Base-by-base conservation (phyloP, 192 early-diverging fungal genomes). In the Podila epigama region DNA sequence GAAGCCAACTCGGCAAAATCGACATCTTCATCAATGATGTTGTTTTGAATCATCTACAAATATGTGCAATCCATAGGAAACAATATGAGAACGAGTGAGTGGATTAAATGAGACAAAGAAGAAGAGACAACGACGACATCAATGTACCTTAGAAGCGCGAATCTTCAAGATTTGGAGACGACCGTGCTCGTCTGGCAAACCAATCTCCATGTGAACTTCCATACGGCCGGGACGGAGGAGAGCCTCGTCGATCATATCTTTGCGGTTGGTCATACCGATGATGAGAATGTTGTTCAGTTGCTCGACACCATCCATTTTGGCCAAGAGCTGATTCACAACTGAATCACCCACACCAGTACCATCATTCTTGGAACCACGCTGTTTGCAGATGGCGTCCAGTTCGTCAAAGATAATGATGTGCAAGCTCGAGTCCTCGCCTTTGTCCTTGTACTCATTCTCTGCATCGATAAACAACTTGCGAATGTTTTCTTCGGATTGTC, bases 401-500 rank as follows among this genome's bases (percentile, higher is more conserved):
- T 99, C 97, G 79, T 99, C 97, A 80, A 98, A 97, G 60, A 99
- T 99, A 68, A 99, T 97, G 70, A 99, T 98, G 64, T 99, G 97
- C 51, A 98, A 83, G 41, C 86, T 85, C 52, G 92, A 94, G 51
- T 96, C 93, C 51, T 98, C 95, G 36, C 94, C 96, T 60, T 92
- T 89, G 51, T 88, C 89, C 73, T 95, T 94, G 85, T 97, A 99
- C 84, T 99, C 97, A 63, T 87, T 86, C 75, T 99, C 97, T 8
- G 96, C 97, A 40, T 92, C 91, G 6, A 89, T 92, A 87, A 99
- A 99, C 51, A 99, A 84, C 81, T 99, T 98, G 36, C 96, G 91
- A 48, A 99, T 89, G 64, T 99, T 99, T 73, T 97, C 95, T 79
- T 99, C 97, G 7, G 92, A 94, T 64, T 96, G 93, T 53, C 97